Percentiles rank a stretch among this genome's conserved stretches.
phyloP scores from a whole-genome alignment of 106 monocot species.

The Phalaenopsis aphrodite region DNA sequence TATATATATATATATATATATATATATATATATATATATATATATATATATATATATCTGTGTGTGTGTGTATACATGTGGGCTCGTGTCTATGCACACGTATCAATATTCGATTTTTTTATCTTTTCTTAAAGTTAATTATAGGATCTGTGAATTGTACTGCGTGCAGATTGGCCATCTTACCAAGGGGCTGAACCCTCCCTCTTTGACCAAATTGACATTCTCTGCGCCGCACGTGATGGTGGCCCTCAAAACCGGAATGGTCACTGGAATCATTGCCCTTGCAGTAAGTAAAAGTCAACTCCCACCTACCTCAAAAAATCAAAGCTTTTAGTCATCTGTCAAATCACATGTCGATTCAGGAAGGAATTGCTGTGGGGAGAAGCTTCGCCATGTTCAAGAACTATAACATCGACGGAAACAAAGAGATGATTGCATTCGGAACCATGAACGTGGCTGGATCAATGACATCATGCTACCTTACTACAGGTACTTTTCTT shows the following conservation, averaged over 20 bases:
- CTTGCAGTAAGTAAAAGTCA: conserved; percentile 55
- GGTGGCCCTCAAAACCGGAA: conserved; percentile 52
- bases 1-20: no score
- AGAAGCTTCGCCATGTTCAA: conserved; percentile 61
- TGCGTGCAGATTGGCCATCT: conserved; percentile 55
- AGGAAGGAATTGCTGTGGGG: conserved; percentile 62
- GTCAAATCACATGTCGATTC: background rate
- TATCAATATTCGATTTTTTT: no score
- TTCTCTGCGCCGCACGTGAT: conserved; percentile 44
- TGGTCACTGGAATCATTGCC: conserved; percentile 62
- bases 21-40: no score
- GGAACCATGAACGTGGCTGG: conserved; percentile 67
- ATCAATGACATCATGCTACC: conserved; percentile 52
- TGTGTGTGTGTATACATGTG: no score
- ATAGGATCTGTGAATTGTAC: no score
- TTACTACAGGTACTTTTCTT: conserved; percentile 31
- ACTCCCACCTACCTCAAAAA: background rate
- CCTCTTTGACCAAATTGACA: conserved; percentile 38
- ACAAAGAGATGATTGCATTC: conserved; percentile 70
- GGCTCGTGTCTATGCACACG: no score
- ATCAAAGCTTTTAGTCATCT: background rate
- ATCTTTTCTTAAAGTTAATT: background rate
- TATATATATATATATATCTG: no score
- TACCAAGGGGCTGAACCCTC: conserved; percentile 69
- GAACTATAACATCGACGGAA: conserved; percentile 59